Evolutionary conservation across 352 stramenopile genomes (phyloP).

Genomic region (Aphanomyces cochlioides): DNA sequence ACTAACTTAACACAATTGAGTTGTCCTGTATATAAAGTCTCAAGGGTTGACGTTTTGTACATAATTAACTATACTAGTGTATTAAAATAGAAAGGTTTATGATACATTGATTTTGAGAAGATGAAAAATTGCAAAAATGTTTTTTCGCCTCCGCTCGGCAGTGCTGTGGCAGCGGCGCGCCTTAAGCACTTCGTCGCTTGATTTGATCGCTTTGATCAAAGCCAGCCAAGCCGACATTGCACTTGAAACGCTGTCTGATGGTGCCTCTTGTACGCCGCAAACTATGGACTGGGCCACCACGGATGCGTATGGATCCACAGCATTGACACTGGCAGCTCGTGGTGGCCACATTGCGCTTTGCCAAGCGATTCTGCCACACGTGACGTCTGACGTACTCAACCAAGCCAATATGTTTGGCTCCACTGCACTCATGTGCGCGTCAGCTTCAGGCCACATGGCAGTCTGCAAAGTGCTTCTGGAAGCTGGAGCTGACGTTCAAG

Average conservation of each 20-base stretch:
- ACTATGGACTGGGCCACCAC: slow-evolving; percentile 3
- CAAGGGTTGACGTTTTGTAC: no score
- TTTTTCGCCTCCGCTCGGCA: no score
- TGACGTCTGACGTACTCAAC: neutral
- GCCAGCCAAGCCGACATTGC: slow-evolving; percentile 1
- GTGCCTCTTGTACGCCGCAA: no score
- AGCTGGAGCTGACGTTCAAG: slow-evolving; percentile 10
- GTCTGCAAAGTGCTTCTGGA: neutral
- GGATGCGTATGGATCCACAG: slow-evolving; percentile 17
- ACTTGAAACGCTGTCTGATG: neutral
- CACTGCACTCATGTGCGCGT: slow-evolving; percentile 18
- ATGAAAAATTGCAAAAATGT: no score
- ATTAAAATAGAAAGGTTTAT: no score
- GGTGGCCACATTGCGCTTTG: slow-evolving; percentile 16
- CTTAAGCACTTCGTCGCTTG: neutral
- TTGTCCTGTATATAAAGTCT: no score
- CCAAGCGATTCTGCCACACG: slow-evolving; percentile 7
- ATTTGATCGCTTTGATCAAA: slow-evolving; percentile 15
- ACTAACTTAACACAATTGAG: slow-evolving; percentile 1
- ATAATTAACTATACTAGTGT: no score
- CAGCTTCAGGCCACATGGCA: neutral
- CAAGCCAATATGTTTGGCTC: slow-evolving; percentile 28
- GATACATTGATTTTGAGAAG: no score
- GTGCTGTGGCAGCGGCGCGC: no score
- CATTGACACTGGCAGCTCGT: slow-evolving; percentile 16